Base-by-base conservation (phyloP, 345 rosid genomes). In the Eucalyptus pumila region DNA sequence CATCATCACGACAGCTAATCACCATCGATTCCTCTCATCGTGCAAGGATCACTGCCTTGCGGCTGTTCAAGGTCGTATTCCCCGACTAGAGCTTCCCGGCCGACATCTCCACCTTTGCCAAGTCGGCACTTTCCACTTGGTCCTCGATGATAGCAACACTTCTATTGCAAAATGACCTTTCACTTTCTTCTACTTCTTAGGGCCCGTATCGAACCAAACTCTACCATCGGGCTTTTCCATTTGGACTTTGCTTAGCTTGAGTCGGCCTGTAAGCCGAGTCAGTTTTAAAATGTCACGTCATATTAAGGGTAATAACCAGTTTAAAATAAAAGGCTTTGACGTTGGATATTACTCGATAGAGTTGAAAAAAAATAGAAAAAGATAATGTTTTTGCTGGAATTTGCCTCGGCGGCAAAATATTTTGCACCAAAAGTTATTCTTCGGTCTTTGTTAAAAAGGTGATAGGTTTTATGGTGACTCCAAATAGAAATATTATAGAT, bases 71-170 rank as follows among this genome's bases (percentile, higher is more conserved):
- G 34, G 98, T 97, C 6, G 94, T 97, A 37, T 98, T 96, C 92
- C 99, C 98, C 8, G 94, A 97, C 90, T 92, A 96, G 87, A 96
- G 99, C 91, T 98, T 96, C 92, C 99, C 98, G 2, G 92, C 96
- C 89, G 99, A 96, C 90, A 95, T 96, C 86, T 95, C 99, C 87
- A 88, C 96, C 62, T 97, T 98, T 90, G 54, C 94, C 88, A 97
- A 97, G 91, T 95, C 91, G 98, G 94, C 89, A 95, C 96, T n/a
- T 92, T 93, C 90, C 98, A 96, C 81, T 97, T 98, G 99, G 89
- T 96, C 42, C 99, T 97, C 87, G 97, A 96, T 94, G 14, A 72
- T 52, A 19, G 56, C 56, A 19, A 52, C 24, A 8, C 56, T 52
- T 52, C 58, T 8, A 52, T 52, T 52, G 58, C 58, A 52, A 52